These are phyloP conservation scores for Diphasiastrum complanatum DNA, from an alignment of 83 land plant species.

Conservation along the genomic window DNA sequence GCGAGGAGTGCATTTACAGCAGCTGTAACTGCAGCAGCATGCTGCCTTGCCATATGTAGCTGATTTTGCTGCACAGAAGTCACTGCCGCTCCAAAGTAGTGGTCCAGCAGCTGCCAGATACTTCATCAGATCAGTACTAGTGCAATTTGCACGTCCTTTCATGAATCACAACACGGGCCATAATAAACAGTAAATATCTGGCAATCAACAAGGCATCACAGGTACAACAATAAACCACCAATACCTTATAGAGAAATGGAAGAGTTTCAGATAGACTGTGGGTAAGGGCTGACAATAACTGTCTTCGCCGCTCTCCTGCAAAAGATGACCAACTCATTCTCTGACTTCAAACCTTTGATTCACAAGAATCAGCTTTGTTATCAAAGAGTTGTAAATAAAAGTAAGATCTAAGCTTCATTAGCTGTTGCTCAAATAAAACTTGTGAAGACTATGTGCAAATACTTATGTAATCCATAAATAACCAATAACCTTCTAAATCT, in stretches of 20 bases:
- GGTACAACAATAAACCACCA: too few relatives aligned
- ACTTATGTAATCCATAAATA: too few relatives aligned
- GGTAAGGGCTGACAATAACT: conserved; percentile 66
- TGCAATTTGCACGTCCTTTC: too few relatives aligned
- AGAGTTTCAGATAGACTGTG: conserved; percentile 71
- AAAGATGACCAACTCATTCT: background rate
- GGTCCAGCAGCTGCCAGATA: conserved; percentile 42
- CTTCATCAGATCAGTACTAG: background rate
- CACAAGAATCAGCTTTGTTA: too few relatives aligned
- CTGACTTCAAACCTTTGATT: too few relatives aligned
- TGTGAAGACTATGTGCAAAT: too few relatives aligned
- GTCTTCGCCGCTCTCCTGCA: conserved; percentile 85
- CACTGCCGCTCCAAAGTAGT: conserved; percentile 55
- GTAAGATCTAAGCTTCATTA: too few relatives aligned
- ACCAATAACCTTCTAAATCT: conserved; percentile 78
- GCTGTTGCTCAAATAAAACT: too few relatives aligned
- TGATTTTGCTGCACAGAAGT: conserved; percentile 36
- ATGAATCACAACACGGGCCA: background rate
- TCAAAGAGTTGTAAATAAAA: too few relatives aligned
- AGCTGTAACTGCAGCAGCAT: conserved; percentile 56
- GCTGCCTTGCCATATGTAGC: conserved; percentile 52
- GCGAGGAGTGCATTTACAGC: conserved; percentile 64
- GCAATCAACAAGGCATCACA: too few relatives aligned
- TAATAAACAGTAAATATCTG: background rate
- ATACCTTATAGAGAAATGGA: conserved; percentile 67